These are phyloP conservation scores for Neurospora crassa DNA, from an alignment of 2,329 filamentous ascomycete genomes.

Conservation along the genomic window DNA sequence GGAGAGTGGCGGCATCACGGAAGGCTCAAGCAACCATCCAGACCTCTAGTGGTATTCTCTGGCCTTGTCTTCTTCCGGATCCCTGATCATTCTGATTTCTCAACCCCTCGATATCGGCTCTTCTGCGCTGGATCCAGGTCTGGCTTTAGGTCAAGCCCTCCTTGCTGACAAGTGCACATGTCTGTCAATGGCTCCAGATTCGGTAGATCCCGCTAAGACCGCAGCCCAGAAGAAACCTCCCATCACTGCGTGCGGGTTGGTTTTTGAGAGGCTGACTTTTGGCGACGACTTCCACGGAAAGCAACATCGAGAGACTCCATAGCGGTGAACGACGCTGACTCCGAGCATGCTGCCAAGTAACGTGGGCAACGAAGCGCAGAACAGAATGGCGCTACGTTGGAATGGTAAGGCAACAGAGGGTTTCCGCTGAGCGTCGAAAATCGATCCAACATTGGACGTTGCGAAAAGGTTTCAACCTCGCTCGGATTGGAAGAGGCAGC, in stretches of 20 bases:
- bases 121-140: not conserved
- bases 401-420: not conserved
- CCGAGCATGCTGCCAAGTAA: not conserved
- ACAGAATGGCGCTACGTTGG: not conserved
- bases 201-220: not conserved
- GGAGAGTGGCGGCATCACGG: not conserved
- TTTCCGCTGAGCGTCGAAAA: not conserved
- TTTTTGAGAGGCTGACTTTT: not conserved
- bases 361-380: not conserved
- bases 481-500: too few species aligned
- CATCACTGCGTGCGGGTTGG: not conserved
- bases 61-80: not conserved
- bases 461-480: not conserved
- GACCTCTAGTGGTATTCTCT: not conserved
- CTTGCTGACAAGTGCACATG: not conserved
- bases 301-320: accelerated
- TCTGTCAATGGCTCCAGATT: not conserved
- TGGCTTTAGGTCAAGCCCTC: not conserved
- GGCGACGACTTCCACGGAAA: not conserved
- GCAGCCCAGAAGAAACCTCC: not conserved
- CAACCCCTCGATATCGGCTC: accelerated
- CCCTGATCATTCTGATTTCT: not conserved
- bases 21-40: not conserved
- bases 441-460: not conserved
- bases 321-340: not conserved